Evolutionary conservation across 768 basidiomycete species (phyloP).

Genomic region (Dictyophora rubrovolvata): DNA sequence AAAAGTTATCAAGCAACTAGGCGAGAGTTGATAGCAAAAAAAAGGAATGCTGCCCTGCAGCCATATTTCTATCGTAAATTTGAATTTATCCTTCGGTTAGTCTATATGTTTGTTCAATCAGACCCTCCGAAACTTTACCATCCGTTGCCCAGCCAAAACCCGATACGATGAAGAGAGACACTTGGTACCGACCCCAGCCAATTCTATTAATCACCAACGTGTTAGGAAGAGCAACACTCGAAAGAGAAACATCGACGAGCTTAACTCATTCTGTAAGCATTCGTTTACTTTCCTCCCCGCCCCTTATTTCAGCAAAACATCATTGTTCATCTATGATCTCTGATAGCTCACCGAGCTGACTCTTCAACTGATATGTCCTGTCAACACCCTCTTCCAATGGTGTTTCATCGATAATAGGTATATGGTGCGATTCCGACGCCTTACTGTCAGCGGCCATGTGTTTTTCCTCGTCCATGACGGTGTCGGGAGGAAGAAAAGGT

Average conservation of each 20-base stretch:
- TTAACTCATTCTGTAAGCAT: slow-evolving; percentile 32
- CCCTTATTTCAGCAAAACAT: background rate
- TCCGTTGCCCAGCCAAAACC: slow-evolving; percentile 42
- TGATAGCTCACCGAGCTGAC: slow-evolving; percentile 19
- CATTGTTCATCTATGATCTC: background rate
- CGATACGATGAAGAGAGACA: slow-evolving; percentile 35
- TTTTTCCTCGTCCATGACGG: background rate
- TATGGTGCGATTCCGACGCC: background rate
- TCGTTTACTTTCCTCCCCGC: slow-evolving; percentile 28
- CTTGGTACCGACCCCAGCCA: slow-evolving; percentile 41
- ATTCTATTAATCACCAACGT: slow-evolving; percentile 22
- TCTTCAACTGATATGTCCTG: slow-evolving; percentile 25
- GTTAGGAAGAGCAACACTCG: background rate
- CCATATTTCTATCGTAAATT: slow-evolving; percentile 31
- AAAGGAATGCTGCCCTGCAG: slow-evolving; percentile 24
- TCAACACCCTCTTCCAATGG: slow-evolving; percentile 18
- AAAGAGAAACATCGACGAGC: background rate
- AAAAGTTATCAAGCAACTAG: background rate
- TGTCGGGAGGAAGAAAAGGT: background rate
- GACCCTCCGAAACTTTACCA: too few species aligned
- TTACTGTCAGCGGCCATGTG: background rate
- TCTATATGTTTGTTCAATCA: too few species aligned
- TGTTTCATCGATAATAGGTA: too few species aligned
- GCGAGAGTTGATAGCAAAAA: background rate
- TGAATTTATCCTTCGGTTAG: too few species aligned